Base-by-base conservation (phyloP, 2,329 filamentous ascomycete species). In the Penicillium griseofulvum region DNA sequence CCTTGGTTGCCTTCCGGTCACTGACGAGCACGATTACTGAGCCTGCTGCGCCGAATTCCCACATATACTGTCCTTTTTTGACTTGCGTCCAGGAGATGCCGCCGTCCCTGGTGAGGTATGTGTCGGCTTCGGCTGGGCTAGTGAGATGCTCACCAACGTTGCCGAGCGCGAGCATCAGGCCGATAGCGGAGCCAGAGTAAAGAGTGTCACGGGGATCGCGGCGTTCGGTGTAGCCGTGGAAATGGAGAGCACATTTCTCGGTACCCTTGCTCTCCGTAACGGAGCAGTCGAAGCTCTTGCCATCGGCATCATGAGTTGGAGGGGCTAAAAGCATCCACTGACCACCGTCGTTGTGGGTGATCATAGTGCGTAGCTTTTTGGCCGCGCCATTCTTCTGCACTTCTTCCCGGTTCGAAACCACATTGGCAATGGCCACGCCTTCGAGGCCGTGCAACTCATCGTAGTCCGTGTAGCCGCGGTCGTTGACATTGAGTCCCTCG, bases 141-240 rank as follows among this genome's bases (percentile, higher is more conserved):
- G 80, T 82, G 43, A 97, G 82, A 56, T 80, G 80, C 29, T 85
- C 77, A 28, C 95, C 95, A 10, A 99, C 91, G 66, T 97, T 99
- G 62, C 94, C 94, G 58, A 91, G 84, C 16, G 85, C 94, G 70
- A 99, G 87, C 85, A 97, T 90, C 50, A 99, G 75, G 11, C 94
- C 95, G 36, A 97, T 85, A 1, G 94, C 93, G 4, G 90, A 91
- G 44, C 86, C 84, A 2, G 92, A 96, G 9, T 91, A 94, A 74
- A 90, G 97, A 0, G 90, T 96, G 70, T 93, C 89, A 44, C 87
- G 80, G 65, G 87, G 87, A 70, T 97, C 90, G 31, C 77, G 78
- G 59, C 94, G 86, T 74, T 99, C 94, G 0, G 95, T 97, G 75
- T 96, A 99, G 53, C 93, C 90, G 71, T 99, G 95, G 36, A 99